Evolutionary conservation across 768 basidiomycete species (phyloP), one percentile per base, ranked within the genome.

Genomic region (Phallus indusiatus): DNA sequence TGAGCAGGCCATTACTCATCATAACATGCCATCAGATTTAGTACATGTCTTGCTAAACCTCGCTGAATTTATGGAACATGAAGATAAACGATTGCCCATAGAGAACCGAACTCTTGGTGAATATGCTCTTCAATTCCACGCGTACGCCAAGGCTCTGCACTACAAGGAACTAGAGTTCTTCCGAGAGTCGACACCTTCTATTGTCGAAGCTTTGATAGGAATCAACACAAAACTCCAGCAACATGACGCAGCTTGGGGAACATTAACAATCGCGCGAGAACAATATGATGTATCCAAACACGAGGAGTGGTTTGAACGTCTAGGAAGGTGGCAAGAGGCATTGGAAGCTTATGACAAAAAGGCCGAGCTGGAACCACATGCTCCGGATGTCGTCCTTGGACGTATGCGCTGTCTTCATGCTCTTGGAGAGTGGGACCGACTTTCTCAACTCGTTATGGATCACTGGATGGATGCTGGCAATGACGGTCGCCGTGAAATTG

Each of bases 101-200:
- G 93, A 96, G 65, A 86, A 94, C 65, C 82, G 90, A 54, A 91
- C 90, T 12, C 81, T 98, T 14, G 96, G 95, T 37, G 90, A 94
- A 67, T 93, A 94, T 67, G 94, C 96, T 0, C 82, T 90, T 75
- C 88, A 86, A 63, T 93, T 89, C 70, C 87, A 91, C 70, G 94
- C 94, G 0, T 97, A 93, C 64, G 96, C 96, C 2, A 98, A 98
- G 69, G 94, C 95, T 0, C 78, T 99, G 24, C 96, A 99, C 70
- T 99, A 98, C 77, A 98, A 98, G 70, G 96, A 99, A 66, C 79
- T 94, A 36, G 95, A 99, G 71, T 98, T 90, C 71, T 95, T 96
- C 68, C 83, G 86, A 5, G 94, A 95, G 67, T 88, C 91, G 0
- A 91, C 90, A 0, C 85, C 92, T 0, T 80, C 85, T 24, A 91